A percentile compares a stretch with the other conserved stretches of the same genome.
Evolutionary conservation across 768 basidiomycete genomes (phyloP).

Genomic region (Lentinus brumalis): DNA sequence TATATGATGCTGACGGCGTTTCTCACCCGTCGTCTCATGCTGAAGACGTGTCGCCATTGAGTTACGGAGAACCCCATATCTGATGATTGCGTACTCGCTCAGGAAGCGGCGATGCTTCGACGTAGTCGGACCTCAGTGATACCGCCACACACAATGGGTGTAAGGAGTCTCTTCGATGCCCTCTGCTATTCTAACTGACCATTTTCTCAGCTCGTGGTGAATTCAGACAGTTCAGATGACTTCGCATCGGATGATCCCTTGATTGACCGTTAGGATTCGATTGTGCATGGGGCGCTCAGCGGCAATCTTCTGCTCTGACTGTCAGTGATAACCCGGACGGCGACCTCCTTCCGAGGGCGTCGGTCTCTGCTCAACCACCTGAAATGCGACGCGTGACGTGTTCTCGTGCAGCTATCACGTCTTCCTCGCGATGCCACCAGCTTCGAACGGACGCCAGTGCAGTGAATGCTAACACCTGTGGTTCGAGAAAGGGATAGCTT

Average conservation of each 20-base stretch:
- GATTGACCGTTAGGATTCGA: background rate
- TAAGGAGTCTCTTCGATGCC: background rate
- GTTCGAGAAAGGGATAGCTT: background rate
- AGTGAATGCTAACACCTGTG: background rate
- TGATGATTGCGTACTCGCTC: too few species aligned
- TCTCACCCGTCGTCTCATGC: background rate
- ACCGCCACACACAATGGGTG: too few species aligned
- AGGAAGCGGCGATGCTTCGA: too few species aligned
- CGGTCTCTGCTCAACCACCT: background rate
- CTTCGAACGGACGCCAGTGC: background rate
- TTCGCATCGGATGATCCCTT: too few species aligned
- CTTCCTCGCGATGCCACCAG: conserved; percentile 4
- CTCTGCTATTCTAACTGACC: background rate
- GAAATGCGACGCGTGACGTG: conserved; percentile 15
- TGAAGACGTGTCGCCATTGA: background rate
- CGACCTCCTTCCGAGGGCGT: background rate
- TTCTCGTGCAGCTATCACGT: conserved; percentile 13
- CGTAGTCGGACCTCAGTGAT: too few species aligned
- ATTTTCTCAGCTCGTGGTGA: background rate
- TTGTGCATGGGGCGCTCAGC: background rate
- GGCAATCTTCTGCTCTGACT: background rate
- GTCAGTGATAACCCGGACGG: background rate
- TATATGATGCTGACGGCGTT: background rate
- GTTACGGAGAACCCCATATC: too few species aligned
- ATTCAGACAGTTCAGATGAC: background rate